These are phyloP conservation scores for Podospora pseudoanserina DNA, from an alignment of 495 filamentous ascomycete genomes.

Conservation along the genomic window DNA sequence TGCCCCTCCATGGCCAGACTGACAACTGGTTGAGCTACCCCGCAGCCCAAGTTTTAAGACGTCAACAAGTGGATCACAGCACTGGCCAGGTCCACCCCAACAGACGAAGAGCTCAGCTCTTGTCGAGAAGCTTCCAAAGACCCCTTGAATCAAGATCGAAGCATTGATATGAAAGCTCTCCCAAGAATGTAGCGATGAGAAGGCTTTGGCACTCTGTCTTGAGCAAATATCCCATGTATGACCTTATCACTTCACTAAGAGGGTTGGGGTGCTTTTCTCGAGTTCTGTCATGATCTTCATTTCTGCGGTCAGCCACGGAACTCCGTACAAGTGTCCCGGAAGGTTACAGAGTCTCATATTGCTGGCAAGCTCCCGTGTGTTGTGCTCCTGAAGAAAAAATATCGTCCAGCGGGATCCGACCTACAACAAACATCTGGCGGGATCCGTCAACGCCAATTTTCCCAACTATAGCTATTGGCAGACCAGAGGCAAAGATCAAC, in stretches of 20 bases:
- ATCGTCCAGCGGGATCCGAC: background rate
- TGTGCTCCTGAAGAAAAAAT: constrained; percentile 9
- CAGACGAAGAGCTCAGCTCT: background rate
- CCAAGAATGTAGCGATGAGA: background rate
- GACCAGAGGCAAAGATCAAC: too few species aligned
- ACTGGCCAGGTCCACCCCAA: background rate
- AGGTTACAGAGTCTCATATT: background rate
- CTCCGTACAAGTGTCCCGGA: background rate
- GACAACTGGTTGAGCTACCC: constrained; percentile 10
- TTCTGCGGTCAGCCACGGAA: background rate
- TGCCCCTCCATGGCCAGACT: constrained; percentile 1
- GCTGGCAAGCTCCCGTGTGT: background rate
- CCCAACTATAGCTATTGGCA: too few species aligned
- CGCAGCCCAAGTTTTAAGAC: constrained; percentile 12
- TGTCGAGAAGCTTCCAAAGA: constrained; percentile 7
- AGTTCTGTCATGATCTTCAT: background rate
- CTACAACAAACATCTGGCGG: background rate
- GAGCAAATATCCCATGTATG: background rate
- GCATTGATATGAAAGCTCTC: background rate
- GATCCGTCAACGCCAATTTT: background rate
- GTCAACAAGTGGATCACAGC: constrained; percentile 8
- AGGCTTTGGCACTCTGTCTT: background rate
- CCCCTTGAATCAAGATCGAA: background rate
- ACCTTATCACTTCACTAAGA: background rate
- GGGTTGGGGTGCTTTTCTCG: background rate